phyloP scores from a whole-genome alignment of 805 yeast species.

The Candida stauntonica region DNA sequence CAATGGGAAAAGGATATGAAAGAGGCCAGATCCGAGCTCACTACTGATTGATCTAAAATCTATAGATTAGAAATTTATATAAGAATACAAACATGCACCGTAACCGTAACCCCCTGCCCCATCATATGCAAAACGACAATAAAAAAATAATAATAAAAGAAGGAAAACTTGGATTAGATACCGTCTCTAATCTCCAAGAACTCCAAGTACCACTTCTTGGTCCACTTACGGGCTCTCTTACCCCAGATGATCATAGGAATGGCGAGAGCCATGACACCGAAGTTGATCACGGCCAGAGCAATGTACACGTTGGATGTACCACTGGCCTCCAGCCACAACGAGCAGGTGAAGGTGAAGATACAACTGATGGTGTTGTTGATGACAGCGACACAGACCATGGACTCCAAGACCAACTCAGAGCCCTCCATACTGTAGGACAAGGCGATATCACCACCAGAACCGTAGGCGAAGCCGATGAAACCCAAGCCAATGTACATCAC shows the following conservation, averaged over 20 bases:
- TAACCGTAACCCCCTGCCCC: too few species aligned
- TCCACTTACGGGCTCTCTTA: constrained; percentile 52
- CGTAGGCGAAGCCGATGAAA: constrained; percentile 64
- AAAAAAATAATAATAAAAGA: too few species aligned
- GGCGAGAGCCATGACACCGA: constrained; percentile 51
- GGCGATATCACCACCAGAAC: constrained; percentile 67
- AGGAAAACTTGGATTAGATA: too few species aligned
- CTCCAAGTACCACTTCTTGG: constrained; percentile 49
- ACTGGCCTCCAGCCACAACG: constrained; percentile 51
- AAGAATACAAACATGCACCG: too few species aligned
- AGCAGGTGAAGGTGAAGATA: constrained; percentile 61
- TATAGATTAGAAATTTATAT: too few species aligned
- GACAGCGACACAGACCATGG: constrained; percentile 64
- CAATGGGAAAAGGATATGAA: constrained; percentile 7
- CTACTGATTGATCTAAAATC: too few species aligned
- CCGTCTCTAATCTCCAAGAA: constrained; percentile 52
- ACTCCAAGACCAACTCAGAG: constrained; percentile 66
- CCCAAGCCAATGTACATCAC: constrained; percentile 58
- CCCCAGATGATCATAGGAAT: constrained; percentile 60
- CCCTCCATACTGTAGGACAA: constrained; percentile 66
- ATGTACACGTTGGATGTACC: constrained; percentile 58
- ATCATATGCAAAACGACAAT: too few species aligned
- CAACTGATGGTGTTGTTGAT: constrained; percentile 64
- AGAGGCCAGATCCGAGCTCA: constrained; percentile 2
- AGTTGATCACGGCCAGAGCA: constrained; percentile 55